Evolutionary conservation across 331 rosid genomes (phyloP), one percentile per base, ranked within the genome.

Genomic region (Quercus lobata): DNA sequence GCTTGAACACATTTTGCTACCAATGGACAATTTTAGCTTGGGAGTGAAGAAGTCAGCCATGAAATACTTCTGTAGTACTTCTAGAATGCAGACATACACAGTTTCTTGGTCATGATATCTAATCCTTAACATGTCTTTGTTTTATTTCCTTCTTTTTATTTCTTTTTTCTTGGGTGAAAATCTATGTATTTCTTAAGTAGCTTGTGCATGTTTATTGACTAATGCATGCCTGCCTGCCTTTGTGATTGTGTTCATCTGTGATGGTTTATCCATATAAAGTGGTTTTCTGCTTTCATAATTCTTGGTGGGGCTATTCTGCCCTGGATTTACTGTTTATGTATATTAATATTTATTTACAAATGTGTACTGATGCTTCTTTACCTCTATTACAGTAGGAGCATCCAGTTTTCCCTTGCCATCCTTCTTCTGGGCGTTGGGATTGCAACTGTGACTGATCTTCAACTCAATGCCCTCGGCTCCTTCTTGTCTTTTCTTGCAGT

Each of bases 371-470:
- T 19, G 8, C 30, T 32, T 79, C 24, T 29, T 66, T 78, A 49
- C 27, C 79, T 18, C 60, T 34, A 66, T 65, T 78, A 87, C 92
- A 93, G 97, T 86, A 86, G 84, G 81, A 84, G 86, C 80, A 81
- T 91, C 74, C 97, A 93, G 81, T 84, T 88, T 84, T 88, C 97
- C 56, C 94, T 93, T 54, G 30, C 7, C 6, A 63, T 91, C 81
- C 97, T 93, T 76, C 93, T 93, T 80, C 7, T 88, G 71, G 97
- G 97, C 57, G 97, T 93, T 65, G 97, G 97, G 66, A 89, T 91
- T 75, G 97, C 97, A 63, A 93, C 97, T 1, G 88, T 93, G 74
- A 91, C 97, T 21, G 97, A 93, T 88, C 85, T 93, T 80, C 97
- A 93, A 77, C 97, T 93, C 82, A 93, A 93, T 80, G 88, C 91